phyloP scores from a whole-genome alignment of 2,329 filamentous ascomycete genomes.

The Penicillium sp. region DNA sequence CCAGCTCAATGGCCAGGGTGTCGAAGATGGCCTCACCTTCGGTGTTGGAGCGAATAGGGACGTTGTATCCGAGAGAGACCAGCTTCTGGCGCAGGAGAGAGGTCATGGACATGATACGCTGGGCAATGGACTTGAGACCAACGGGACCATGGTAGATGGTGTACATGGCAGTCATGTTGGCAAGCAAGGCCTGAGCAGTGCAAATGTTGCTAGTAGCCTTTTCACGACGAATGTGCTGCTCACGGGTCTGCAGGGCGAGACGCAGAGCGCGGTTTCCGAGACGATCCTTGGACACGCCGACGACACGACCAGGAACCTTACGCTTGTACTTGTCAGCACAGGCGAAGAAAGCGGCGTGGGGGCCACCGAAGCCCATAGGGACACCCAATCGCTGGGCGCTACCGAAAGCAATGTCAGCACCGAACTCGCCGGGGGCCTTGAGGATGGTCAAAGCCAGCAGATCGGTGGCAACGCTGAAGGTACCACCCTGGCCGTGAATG shows the following conservation, averaged over 20 bases:
- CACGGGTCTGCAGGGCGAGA: constrained; percentile 84
- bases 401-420: constrained; percentile 92
- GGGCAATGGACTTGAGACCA: constrained; percentile 79
- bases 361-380: constrained; percentile 86
- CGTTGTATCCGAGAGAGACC: constrained; percentile 62
- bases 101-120: constrained; percentile 71
- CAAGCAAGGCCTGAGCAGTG: constrained; percentile 88
- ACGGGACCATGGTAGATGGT: constrained; percentile 89
- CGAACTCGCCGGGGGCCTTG: constrained; percentile 89
- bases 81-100: constrained; percentile 68
- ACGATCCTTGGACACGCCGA: constrained; percentile 89
- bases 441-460: constrained; percentile 82
- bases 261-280: constrained; percentile 78
- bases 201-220: constrained; percentile 98
- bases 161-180: constrained; percentile 95
- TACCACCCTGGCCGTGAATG: constrained; percentile 74
- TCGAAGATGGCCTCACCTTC: constrained; percentile 70
- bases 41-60: constrained; percentile 58
- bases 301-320: constrained; percentile 86
- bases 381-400: constrained; percentile 90
- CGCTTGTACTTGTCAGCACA: constrained; percentile 89
- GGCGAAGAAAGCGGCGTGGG: constrained; percentile 96
- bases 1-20: constrained; percentile 69
- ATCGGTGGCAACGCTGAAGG: constrained; percentile 86
- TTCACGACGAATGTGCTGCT: constrained; percentile 94